Evolutionary conservation across 768 basidiomycete genomes (phyloP), one percentile per base, ranked within the genome.

Genomic region (Phanerodontia chrysosporium): DNA sequence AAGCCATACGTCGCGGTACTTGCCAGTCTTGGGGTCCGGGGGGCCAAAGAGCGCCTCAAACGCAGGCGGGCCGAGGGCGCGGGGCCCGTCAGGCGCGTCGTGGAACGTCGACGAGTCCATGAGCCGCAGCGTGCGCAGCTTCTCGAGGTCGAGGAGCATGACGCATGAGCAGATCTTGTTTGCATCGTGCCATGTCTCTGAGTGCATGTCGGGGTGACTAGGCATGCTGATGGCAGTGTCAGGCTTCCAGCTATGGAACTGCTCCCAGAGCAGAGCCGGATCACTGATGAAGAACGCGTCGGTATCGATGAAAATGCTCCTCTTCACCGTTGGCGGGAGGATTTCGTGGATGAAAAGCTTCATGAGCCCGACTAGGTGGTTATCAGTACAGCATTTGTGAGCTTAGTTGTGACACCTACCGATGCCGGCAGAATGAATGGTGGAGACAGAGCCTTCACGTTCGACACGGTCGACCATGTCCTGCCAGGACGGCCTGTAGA

Each of bases 291-390:
- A 78, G 57, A 81, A 70, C 0, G 81, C 78, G 64, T 82, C 81
- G 8, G 80, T 80, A 67, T 82, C 81, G 55, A 82, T 65, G 63
- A 73, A 82, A 57, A 81, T 80, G n/a, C 74, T 74, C 64, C 73
- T 78, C 58, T 72, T 70, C 49, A 81, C 74, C 28, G 68, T 65
- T 5, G 70, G 59, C 4, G 80, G 80, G n/a, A 81, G 65, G 14
- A 81, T 74, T 64, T 82, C 80, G 61, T 81, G 80, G 45, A 81
- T 72, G 67, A 82, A 80, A 21, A 82, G 70, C 63, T 82, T 81
- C 77, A 81, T 79, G 44, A 81, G 73, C 1, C 80, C 80, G 52
- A 77, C 80, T 81, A 52, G 6, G n/a, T 7, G 42, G 44, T 24
- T n/a, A 5, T 24, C 49, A 51, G 48, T 51, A 25, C 13, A 2